Conservation (phyloP, 106 monocot genomes). For the Dendrobium huoshanense region DNA sequence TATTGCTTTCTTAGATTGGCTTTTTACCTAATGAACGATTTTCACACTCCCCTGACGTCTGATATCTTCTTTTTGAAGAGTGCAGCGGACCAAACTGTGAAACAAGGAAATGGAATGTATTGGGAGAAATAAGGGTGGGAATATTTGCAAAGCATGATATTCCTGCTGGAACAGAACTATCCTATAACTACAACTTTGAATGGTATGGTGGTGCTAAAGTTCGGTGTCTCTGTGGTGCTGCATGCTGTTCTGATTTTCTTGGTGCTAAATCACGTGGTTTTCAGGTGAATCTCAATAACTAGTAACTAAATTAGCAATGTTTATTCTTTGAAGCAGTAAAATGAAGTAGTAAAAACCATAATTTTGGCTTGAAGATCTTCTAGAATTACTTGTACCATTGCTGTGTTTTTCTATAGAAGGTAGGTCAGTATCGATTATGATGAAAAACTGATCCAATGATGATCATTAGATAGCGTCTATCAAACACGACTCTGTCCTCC, state of each 20-base stretch:
- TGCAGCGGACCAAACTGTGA: conserved; percentile 95
- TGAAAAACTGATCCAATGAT: too few relatives aligned
- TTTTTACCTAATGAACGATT: background rate
- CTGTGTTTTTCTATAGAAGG: background rate
- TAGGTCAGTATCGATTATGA: too few relatives aligned
- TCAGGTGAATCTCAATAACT: conserved; percentile 40
- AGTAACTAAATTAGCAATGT: background rate
- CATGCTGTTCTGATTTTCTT: conserved; percentile 89
- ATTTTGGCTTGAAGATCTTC: background rate
- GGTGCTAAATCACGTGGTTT: conserved; percentile 98
- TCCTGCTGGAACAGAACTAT: conserved; percentile 67
- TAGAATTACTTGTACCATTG: background rate
- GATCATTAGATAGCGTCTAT: too few relatives aligned
- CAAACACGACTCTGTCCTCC: too few relatives aligned
- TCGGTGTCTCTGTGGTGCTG: conserved; percentile 89
- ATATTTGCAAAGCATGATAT: conserved; percentile 98
- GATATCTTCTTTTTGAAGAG: conserved; percentile 30
- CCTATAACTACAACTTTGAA: conserved; percentile 96
- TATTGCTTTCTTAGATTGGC: background rate
- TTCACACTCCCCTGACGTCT: conserved; percentile 19
- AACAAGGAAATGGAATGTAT: conserved; percentile 92
- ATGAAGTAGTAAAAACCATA: background rate
- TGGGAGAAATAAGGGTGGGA: conserved; percentile 88
- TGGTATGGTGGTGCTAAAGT: conserved; percentile 93
- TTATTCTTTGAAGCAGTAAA: background rate